Evolutionary conservation across 768 basidiomycete genomes (phyloP), one percentile per base, ranked within the genome.

Genomic region (Lyophyllum atratum): DNA sequence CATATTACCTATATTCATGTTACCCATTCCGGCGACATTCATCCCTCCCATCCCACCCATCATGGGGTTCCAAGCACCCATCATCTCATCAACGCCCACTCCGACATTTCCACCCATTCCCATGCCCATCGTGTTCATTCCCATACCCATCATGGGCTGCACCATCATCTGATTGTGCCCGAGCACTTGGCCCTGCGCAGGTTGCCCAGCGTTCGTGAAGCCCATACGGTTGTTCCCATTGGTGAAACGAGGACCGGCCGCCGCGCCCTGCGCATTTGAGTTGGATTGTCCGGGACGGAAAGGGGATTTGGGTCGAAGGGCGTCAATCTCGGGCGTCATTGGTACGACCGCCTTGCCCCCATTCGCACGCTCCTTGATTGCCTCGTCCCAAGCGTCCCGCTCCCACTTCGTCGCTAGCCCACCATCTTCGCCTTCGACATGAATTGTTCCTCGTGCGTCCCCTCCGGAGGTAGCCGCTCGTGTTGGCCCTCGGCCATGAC

Each of bases 261-360:
- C 49, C 14, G 55, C 26, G 39, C 62, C 53, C 46, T 62, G 47
- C 40, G 61, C 57, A 61, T 56, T 55, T 53, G 29, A 2, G 22
- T 68, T 67, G 46, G 45, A 66, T 57, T 54, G 69, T 49, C 64
- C 74, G 62, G 60, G 69, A 45, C 85, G 77, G 22, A 86, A 76
- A 9, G 94, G 93, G 1, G 92, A 94, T 69, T 95, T 95, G 0
- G 93, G 93, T 17, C 93, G 80, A 17, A 96, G 77, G 0, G 82
- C 80, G 53, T 96, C 92, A 63, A 96, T 92, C 62, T 95, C 93
- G 69, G 82, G 66, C 3, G 87, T 85, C 72, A 82, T 85, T 0
- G 90, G 89, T 11, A 92, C 89, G 56, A 91, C 85, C 39, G 74
- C 70, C 66, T 83, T 85, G 15, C 80, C 81, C 39, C 78, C 80